These are phyloP conservation scores for Durotheca rogersii DNA, from an alignment of 495 filamentous ascomycete genomes.

Conservation along the genomic window DNA sequence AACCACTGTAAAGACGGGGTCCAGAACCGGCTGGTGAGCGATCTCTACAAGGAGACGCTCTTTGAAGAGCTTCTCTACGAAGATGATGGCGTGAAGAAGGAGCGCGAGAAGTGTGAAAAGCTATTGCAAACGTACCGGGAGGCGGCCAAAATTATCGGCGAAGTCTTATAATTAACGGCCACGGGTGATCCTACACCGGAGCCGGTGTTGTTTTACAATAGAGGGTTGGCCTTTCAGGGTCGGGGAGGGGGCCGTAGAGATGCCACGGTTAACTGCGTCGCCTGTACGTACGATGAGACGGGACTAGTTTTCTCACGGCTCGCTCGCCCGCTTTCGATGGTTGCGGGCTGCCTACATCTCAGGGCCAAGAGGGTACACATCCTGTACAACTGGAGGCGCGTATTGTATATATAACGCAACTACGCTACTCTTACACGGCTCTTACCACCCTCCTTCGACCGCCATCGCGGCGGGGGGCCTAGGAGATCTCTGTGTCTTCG, in stretches of 20 bases:
- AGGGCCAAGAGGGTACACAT: constrained; percentile 5
- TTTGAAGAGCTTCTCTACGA: constrained; percentile 95
- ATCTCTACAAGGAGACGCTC: constrained; percentile 90
- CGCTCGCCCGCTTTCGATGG: constrained; percentile 8
- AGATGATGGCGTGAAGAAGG: constrained; percentile 94
- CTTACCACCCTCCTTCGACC: neutral
- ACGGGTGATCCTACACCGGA: constrained; percentile 16
- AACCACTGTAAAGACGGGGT: constrained; percentile 98
- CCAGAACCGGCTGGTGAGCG: constrained; percentile 92
- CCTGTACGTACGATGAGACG: constrained; percentile 31
- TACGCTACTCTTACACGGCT: constrained; percentile 21
- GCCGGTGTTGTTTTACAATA: constrained; percentile 15
- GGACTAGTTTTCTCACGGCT: constrained; percentile 1
- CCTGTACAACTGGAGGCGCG: constrained; percentile 12
- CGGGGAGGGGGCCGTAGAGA: no score
- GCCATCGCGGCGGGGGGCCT: no score
- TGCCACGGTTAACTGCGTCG: constrained; percentile 20
- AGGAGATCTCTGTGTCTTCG: neutral
- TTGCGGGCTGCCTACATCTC: constrained; percentile 6
- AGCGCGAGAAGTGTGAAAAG: constrained; percentile 97
- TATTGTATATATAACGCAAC: constrained; percentile 28
- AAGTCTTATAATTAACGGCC: constrained; percentile 69
- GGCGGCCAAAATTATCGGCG: constrained; percentile 94
- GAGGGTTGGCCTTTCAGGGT: no score
- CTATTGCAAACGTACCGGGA: constrained; percentile 92